A percentile compares a stretch with the other conserved stretches of the same genome.
phyloP scores from a whole-genome alignment of 768 basidiomycete species.

The Gloeopeniophorella convolvens region DNA sequence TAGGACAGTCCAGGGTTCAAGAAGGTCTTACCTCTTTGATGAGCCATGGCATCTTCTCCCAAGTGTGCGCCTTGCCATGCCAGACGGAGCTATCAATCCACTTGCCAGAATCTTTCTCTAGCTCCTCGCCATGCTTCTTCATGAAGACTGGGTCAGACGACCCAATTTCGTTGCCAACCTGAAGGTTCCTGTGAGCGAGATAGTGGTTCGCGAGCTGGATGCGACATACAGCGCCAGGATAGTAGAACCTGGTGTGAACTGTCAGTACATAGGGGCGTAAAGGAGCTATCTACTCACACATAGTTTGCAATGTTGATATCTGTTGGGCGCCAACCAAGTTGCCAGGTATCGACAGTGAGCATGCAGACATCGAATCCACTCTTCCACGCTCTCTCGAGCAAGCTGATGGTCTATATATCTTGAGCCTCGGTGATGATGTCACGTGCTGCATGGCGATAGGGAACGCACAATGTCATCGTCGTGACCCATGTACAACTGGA shows the following conservation, averaged over 20 bases:
- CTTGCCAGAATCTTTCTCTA: conserved; percentile 36
- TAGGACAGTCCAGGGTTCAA: too few species aligned
- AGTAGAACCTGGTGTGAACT: too few species aligned
- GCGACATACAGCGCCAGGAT: too few species aligned
- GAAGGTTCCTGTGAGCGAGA: too few species aligned
- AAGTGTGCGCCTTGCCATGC: conserved; percentile 47
- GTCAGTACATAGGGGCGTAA: too few species aligned
- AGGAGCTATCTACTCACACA: too few species aligned
- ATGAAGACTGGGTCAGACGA: conserved; percentile 45
- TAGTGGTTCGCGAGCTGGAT: too few species aligned
- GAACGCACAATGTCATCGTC: conserved; percentile 41
- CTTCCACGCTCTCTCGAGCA: conserved; percentile 41
- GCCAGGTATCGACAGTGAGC: conserved; percentile 46
- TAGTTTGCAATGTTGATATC: conserved; percentile 46
- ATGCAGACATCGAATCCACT: conserved; percentile 42
- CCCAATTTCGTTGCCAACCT: conserved; percentile 41
- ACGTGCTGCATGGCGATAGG: background rate
- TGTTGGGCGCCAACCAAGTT: conserved; percentile 42
- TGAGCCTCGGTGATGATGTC: background rate
- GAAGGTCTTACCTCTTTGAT: conserved; percentile 32
- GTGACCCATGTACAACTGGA: conserved; percentile 51
- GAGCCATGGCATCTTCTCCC: conserved; percentile 46
- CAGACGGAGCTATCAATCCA: conserved; percentile 44
- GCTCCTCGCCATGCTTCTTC: conserved; percentile 38
- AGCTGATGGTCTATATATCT: conserved; percentile 33